Conservation (phyloP, 495 filamentous ascomycete species). For the Podospora bellae-mahoneyi region DNA sequence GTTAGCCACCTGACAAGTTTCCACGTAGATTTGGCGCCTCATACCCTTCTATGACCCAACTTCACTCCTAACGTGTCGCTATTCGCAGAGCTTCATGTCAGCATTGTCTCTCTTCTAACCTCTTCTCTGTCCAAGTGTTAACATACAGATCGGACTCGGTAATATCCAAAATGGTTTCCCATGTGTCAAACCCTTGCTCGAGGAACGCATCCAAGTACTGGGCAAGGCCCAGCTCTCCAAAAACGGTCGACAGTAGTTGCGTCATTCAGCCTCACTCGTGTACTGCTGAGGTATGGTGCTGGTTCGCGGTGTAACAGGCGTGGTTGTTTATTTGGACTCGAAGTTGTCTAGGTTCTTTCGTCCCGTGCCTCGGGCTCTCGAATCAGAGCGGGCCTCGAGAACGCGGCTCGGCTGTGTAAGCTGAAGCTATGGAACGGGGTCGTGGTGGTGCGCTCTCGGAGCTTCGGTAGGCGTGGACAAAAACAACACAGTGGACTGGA, state of each 20-base stretch:
- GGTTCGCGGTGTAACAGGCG: not conserved
- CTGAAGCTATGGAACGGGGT: not conserved
- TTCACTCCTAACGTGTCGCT: slow-evolving; percentile 70
- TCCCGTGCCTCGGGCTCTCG: slow-evolving; percentile 21
- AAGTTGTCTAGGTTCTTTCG: not conserved
- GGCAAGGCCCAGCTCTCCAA: slow-evolving; percentile 68
- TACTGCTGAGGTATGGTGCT: not conserved
- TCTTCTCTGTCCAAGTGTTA: not conserved
- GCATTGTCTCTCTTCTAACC: not conserved
- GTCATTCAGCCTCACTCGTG: slow-evolving; percentile 30
- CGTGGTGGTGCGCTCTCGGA: slow-evolving; percentile 3
- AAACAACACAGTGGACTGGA: not conserved
- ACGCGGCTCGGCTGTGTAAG: slow-evolving; percentile 2
- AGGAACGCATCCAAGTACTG: slow-evolving; percentile 68
- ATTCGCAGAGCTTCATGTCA: slow-evolving; percentile 15
- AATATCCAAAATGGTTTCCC: slow-evolving; percentile 76
- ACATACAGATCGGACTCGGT: slow-evolving; percentile 75
- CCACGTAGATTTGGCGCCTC: slow-evolving; percentile 18
- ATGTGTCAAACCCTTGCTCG: slow-evolving; percentile 74
- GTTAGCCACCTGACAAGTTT: not conserved
- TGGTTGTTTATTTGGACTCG: not conserved
- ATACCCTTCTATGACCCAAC: slow-evolving; percentile 72
- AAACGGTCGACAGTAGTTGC: slow-evolving; percentile 50
- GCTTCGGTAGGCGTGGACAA: not conserved
- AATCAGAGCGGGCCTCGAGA: slow-evolving; percentile 21